A percentile compares a stretch with the other conserved stretches of the same genome.
These are phyloP conservation scores for Parietaria judaica DNA, from an alignment of 306 rosid genomes.

Conservation along the genomic window DNA sequence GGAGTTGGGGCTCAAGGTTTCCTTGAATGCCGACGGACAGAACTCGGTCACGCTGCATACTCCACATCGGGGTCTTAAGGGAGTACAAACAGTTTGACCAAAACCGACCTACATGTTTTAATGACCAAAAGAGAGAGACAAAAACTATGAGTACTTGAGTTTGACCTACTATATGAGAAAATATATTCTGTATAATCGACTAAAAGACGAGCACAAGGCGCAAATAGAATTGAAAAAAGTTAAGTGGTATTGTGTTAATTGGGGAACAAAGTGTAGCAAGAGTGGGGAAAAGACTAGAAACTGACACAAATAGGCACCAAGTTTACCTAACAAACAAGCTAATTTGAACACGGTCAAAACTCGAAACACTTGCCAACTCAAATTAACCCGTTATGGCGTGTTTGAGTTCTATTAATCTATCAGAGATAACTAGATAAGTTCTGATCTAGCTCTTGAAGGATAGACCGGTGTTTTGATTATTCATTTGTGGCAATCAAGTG, in stretches of 20 bases:
- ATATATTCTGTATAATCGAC: no score
- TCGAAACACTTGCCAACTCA: neutral
- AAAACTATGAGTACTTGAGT: neutral
- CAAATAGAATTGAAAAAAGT: neutral
- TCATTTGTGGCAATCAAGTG: neutral
- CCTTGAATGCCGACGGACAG: slow-evolving; percentile 78
- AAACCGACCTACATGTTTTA: slow-evolving; percentile 57
- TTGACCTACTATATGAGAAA: neutral
- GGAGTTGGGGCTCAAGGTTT: slow-evolving; percentile 36
- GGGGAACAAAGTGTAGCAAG: neutral
- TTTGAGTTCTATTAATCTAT: no score
- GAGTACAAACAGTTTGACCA: slow-evolving; percentile 76
- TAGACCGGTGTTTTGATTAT: neutral
- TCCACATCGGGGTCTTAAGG: slow-evolving; percentile 68
- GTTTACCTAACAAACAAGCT: no score
- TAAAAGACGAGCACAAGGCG: no score
- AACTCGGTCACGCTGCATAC: slow-evolving; percentile 44
- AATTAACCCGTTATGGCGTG: neutral
- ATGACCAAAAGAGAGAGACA: neutral
- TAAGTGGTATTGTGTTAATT: no score
- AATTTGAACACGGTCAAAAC: neutral
- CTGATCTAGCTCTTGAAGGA: neutral
- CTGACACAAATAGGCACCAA: no score
- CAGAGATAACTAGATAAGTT: no score
- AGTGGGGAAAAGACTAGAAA: neutral